These are phyloP conservation scores for Mycena crocata DNA, from an alignment of 768 basidiomycete species.

Conservation along the genomic window DNA sequence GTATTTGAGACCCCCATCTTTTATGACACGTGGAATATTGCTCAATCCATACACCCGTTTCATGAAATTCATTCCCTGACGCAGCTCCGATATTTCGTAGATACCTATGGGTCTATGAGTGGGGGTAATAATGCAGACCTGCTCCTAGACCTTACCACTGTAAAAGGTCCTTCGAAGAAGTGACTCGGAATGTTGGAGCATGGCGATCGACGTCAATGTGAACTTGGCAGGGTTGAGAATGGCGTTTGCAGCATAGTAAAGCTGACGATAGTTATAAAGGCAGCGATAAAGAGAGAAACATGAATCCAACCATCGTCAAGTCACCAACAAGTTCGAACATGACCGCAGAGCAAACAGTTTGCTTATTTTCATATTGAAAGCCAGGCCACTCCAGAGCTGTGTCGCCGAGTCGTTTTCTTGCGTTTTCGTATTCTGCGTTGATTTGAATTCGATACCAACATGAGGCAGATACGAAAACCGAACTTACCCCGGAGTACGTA, in stretches of 20 bases:
- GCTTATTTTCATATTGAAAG: neutral
- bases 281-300: neutral
- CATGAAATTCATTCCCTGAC: slow-evolving; percentile 41
- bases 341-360: slow-evolving; percentile 7
- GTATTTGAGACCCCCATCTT: slow-evolving; percentile 42
- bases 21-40: slow-evolving; percentile 37
- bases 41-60: slow-evolving; percentile 46
- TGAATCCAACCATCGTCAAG: slow-evolving; percentile 27
- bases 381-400: neutral
- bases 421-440: slow-evolving; percentile 24
- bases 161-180: slow-evolving; percentile 42
- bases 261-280: slow-evolving; percentile 33
- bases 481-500: slow-evolving; percentile 24
- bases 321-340: slow-evolving; percentile 16
- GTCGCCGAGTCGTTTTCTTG: slow-evolving; percentile 22
- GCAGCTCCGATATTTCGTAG: slow-evolving; percentile 31
- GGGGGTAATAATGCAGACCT: no score
- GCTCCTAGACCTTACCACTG: no score
- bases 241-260: slow-evolving; percentile 50
- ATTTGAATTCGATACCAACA: neutral
- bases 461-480: neutral
- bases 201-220: slow-evolving; percentile 53
- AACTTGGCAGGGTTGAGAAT: slow-evolving; percentile 47
- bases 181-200: slow-evolving; percentile 51
- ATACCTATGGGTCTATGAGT: no score